Percentiles rank a stretch among this genome's conserved stretches.
phyloP scores from a whole-genome alignment of 495 filamentous ascomycete genomes.

The Hypoxylon subgilvum region DNA sequence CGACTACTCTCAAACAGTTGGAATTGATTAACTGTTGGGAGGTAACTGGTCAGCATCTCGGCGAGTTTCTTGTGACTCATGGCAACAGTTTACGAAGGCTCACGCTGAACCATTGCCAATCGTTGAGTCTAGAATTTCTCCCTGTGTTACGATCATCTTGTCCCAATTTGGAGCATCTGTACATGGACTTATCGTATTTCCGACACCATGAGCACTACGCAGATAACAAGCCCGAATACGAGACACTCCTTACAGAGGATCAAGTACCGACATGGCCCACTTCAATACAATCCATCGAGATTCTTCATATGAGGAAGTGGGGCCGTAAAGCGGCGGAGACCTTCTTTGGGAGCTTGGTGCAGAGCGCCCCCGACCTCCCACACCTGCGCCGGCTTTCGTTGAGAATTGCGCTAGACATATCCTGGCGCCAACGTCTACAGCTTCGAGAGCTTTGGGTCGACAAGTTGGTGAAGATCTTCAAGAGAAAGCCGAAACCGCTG shows the following conservation, averaged over 20 bases:
- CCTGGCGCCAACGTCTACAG: slow-evolving; percentile 76
- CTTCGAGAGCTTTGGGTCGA: slow-evolving; percentile 76
- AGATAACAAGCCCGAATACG: slow-evolving; percentile 74
- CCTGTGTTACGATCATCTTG: slow-evolving; percentile 65
- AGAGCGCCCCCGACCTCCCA: slow-evolving; percentile 66
- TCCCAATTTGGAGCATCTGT: slow-evolving; percentile 69
- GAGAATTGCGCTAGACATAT: slow-evolving; percentile 73
- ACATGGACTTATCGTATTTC: slow-evolving; percentile 75
- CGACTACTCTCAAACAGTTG: slow-evolving; percentile 65
- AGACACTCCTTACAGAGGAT: slow-evolving; percentile 60
- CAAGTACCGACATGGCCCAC: slow-evolving; percentile 78
- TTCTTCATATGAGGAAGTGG: slow-evolving; percentile 77
- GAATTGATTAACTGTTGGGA: slow-evolving; percentile 77
- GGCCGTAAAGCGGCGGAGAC: slow-evolving; percentile 64
- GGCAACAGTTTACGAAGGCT: slow-evolving; percentile 68
- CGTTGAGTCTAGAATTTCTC: slow-evolving; percentile 75
- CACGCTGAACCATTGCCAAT: slow-evolving; percentile 74
- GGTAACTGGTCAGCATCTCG: slow-evolving; percentile 64
- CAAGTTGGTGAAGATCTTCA: slow-evolving; percentile 67
- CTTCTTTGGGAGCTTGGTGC: slow-evolving; percentile 77
- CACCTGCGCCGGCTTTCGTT: slow-evolving; percentile 71
- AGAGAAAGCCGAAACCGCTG: slow-evolving; percentile 61
- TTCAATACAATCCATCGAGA: slow-evolving; percentile 69
- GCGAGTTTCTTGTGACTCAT: slow-evolving; percentile 64
- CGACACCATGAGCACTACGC: slow-evolving; percentile 55